Base-by-base conservation (phyloP, 495 filamentous ascomycete genomes). In the Neurospora sp. region DNA sequence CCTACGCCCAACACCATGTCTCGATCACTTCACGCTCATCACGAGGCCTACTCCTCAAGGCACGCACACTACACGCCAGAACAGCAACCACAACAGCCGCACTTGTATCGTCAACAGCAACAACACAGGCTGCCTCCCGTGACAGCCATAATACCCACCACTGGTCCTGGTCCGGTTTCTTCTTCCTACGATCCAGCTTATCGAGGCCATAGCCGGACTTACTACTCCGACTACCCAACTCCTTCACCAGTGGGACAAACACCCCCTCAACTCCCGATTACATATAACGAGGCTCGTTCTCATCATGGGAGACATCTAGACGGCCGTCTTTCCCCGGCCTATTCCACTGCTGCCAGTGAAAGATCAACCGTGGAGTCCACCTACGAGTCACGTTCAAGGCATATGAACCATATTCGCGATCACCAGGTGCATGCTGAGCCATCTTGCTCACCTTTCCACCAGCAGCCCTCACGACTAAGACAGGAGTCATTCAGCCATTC, bases 1-100 rank as follows among this genome's bases (percentile, higher is more conserved):
- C 80, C 78, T 79, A 80, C 83, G 78, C 76, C 83, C 75, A 82
- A 83, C 77, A 79, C 80, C 75, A 86, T 86, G 84, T 81, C 84
- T 74, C 83, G 81, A 78, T 82, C 80, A 74, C 77, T 80, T 73
- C 78, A 84, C 71, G 74, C 75, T 73, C 82, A 82, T 40, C 81
- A 82, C 44, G 82, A 82, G 71, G 78, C 77, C 70, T 84, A 84
- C 72, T 77, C 80, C 74, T 80, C 82, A 53, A 73, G 77, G 76
- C 80, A 81, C 72, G 76, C 74, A 39, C 82, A 83, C 72, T 84
- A 84, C 76, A 73, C 78, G 16, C 78, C 78, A 71, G 83, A 84
- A 39, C 79, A 82, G 53, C 78, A 72, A 20, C 35, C 75, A 38
- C 77, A 78, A 68, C 77, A 70, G 8, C 73, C 71, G 27, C 71